Conservation (phyloP, 345 rosid genomes). For the Viola odorata region DNA sequence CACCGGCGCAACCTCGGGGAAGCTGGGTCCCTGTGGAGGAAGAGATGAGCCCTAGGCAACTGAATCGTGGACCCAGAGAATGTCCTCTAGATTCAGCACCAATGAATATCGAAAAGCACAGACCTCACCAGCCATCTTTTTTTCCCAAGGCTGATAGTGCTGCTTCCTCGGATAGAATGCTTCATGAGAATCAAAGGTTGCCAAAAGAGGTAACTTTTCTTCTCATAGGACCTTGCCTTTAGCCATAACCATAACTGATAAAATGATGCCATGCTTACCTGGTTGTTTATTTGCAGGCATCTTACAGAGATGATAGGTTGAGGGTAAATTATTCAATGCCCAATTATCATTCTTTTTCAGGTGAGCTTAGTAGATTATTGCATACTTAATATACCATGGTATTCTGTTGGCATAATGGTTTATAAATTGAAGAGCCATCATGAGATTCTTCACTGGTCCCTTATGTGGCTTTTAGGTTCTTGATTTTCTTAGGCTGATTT, state of each 20-base stretch:
- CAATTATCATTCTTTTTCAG: constrained; percentile 54
- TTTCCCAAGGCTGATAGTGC: constrained; percentile 62
- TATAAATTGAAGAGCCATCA: background rate
- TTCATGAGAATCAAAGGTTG: constrained; percentile 72
- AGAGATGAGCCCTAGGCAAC: constrained; percentile 71
- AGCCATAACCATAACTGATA: background rate
- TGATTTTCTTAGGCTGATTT: background rate
- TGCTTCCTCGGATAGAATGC: constrained; percentile 57
- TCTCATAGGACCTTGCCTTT: background rate
- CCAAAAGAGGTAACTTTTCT: constrained; percentile 61
- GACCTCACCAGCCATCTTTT: constrained; percentile 51
- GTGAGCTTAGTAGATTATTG: constrained; percentile 26
- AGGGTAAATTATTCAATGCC: constrained; percentile 43
- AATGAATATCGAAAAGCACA: constrained; percentile 59
- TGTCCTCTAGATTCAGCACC: constrained; percentile 59
- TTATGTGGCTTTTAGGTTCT: background rate
- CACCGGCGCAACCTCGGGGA: constrained; percentile 57
- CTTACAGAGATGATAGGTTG: constrained; percentile 52
- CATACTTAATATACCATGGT: too few species aligned
- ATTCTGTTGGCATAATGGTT: background rate
- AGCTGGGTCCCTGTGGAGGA: constrained; percentile 80
- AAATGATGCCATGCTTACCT: background rate
- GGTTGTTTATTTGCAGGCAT: constrained; percentile 45
- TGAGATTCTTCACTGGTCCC: background rate
- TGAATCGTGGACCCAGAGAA: constrained; percentile 60